phyloP scores from a whole-genome alignment of 2,329 filamentous ascomycete species.

The Botrytis sinoallii region DNA sequence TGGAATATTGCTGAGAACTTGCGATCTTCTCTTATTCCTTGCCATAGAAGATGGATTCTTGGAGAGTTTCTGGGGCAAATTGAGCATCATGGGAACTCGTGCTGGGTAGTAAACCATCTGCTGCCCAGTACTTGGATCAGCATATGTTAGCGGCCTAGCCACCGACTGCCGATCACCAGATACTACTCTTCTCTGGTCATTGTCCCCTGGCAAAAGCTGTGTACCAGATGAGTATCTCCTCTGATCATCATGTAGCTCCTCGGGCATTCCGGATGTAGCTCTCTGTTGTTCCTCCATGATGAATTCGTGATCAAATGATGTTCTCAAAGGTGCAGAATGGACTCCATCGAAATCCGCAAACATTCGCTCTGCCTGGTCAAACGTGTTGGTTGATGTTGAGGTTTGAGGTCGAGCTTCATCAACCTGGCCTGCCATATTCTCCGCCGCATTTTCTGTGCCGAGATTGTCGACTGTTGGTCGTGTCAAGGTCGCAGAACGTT shows the following conservation, averaged over 20 bases:
- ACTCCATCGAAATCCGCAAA: conserved; percentile 83
- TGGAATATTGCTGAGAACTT: conserved; percentile 65
- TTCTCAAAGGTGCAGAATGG: conserved; percentile 51
- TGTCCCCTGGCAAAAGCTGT: conserved; percentile 21
- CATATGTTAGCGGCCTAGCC: conserved; percentile 53
- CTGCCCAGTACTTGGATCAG: conserved; percentile 64
- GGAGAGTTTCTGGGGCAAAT: conserved; percentile 83
- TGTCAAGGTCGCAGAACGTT: conserved; percentile 31
- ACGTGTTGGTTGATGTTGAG: conserved; percentile 45
- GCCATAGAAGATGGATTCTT: conserved; percentile 63
- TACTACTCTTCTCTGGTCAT: conserved; percentile 20
- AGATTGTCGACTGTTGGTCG: conserved; percentile 27
- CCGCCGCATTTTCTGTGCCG: conserved; percentile 20
- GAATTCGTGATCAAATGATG: conserved; percentile 15
- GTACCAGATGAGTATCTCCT: conserved; percentile 17
- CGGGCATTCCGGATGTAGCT: neutral
- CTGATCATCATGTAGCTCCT: neutral
- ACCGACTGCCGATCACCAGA: conserved; percentile 29
- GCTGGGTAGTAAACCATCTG: conserved; percentile 95
- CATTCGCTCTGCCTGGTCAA: conserved; percentile 61
- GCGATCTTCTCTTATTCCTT: conserved; percentile 68
- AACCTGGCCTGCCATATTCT: conserved; percentile 20
- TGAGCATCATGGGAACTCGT: conserved; percentile 89
- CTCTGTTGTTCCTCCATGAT: conserved; percentile 3
- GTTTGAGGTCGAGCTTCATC: conserved; percentile 28